Base-by-base conservation (phyloP, 2,329 filamentous ascomycete species). In the Periconia sp. region DNA sequence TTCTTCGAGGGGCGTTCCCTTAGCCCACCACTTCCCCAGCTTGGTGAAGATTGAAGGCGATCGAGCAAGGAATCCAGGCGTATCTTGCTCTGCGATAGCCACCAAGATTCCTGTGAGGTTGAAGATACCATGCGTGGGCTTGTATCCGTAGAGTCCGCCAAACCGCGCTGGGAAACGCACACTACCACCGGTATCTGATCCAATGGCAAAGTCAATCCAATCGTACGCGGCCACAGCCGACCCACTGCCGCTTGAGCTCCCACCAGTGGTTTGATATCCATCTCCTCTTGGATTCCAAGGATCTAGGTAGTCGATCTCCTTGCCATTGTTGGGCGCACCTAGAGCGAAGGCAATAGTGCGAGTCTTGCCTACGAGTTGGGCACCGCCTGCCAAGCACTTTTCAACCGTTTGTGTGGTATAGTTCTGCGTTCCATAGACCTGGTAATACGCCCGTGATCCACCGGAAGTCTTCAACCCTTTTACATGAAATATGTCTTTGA, bases 291-390 rank as follows among this genome's bases (percentile, higher is more conserved):
- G 53, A 31, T 63, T 63, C 46, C 55, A 59, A 12, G 59, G 57
- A 18, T 45, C 45, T 7, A 23, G 23, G 21, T 44, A 48, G 31
- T 48, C 45, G 15, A 48, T 44, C 26, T 43, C 40, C 10, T 30
- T 28, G 11, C 36, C 40, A 23, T 44, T 40, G n/a, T 41, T 33
- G 70, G 12, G 26, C n/a, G 26, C 26, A 5, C 26, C 6, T 6
- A 29, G 26, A 29, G 71, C 34, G 79, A 73, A 51, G 75, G 74
- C 1, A 71, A 67, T 5, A 70, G 72, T 50, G 74, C 78, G 12
- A 12, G 75, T 77, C 62, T 79, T 80, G 2, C 78, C 78, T 1
- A 81, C 65, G 5, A 80, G 59, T 5, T 78, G 59, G 11, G 40
- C 43, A 12, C 45, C 45, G 10, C 31, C 36, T 15, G 30, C 24